These are phyloP conservation scores for Ascochyta fabae DNA, from an alignment of 2,329 filamentous ascomycete genomes.

Conservation along the genomic window DNA sequence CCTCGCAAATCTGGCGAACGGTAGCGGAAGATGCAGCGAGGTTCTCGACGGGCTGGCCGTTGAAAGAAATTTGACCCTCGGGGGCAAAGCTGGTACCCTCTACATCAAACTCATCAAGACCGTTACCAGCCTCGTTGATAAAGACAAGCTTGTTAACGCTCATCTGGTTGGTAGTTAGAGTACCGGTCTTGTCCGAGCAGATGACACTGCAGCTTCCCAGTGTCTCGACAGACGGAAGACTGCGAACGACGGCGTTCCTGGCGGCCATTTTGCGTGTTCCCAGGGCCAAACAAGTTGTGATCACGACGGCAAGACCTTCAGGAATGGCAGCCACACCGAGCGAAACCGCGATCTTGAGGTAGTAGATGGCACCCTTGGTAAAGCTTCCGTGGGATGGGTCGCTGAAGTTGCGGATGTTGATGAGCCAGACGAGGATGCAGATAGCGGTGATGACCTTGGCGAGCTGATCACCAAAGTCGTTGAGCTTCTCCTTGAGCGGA, in stretches of 20 bases:
- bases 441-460: conserved; percentile 99
- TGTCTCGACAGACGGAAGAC: conserved; percentile 94
- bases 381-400: conserved; percentile 92
- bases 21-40: conserved; percentile 75
- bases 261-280: conserved; percentile 98
- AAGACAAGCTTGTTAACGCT: conserved; percentile 93
- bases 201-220: conserved; percentile 99
- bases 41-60: conserved; percentile 72
- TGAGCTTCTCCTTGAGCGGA: conserved; percentile 96
- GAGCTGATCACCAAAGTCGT: conserved; percentile 94
- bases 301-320: conserved; percentile 95
- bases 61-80: conserved; percentile 72
- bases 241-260: conserved; percentile 96
- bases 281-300: conserved; percentile 95
- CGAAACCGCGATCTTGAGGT: conserved; percentile 98
- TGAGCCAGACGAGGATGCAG: conserved; percentile 95
- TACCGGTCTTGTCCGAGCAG: conserved; percentile 99
- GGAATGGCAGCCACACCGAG: conserved; percentile 97
- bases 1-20: conserved; percentile 76
- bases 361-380: conserved; percentile 98
- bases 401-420: conserved; percentile 97
- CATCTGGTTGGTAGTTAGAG: conserved; percentile 98
- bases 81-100: conserved; percentile 93
- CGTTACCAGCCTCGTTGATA: conserved; percentile 73
- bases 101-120: conserved; percentile 84